These are phyloP conservation scores for Eustoma russellianum DNA, from an alignment of 257 asterid species.

Conservation along the genomic window DNA sequence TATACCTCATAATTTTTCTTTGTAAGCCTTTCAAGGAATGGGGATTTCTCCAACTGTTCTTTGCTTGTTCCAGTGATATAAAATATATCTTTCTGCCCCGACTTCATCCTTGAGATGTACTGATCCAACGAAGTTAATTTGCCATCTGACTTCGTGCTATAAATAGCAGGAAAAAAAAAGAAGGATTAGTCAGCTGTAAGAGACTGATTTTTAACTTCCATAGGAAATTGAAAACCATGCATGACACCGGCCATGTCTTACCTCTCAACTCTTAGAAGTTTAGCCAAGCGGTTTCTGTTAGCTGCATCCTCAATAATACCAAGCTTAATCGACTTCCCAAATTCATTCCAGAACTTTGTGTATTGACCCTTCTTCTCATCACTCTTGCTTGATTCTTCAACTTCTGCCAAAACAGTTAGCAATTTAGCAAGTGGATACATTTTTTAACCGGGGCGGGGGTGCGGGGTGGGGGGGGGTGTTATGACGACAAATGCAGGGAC, in stretches of 20 bases:
- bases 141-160: conserved; percentile 88
- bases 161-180: conserved; percentile 2
- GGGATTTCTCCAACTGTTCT: conserved; percentile 94
- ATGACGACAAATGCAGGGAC: not conserved
- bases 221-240: not conserved
- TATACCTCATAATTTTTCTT: conserved; percentile 88
- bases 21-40: conserved; percentile 82
- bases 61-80: conserved; percentile 89
- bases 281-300: conserved; percentile 81
- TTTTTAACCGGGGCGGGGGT: too few relatives aligned
- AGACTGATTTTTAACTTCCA: not conserved
- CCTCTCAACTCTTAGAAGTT: conserved; percentile 87
- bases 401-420: conserved; percentile 28
- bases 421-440: not conserved
- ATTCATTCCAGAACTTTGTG: conserved; percentile 83
- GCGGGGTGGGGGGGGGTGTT: not conserved
- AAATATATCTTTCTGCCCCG: conserved; percentile 93
- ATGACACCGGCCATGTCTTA: conserved; percentile 15
- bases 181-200: not conserved
- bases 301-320: conserved; percentile 90
- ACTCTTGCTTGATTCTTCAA: conserved; percentile 61
- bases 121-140: conserved; percentile 83
- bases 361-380: conserved; percentile 87
- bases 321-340: conserved; percentile 89
- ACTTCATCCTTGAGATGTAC: conserved; percentile 88